Base-by-base conservation (phyloP, 2,329 filamentous ascomycete species). In the Aspergillus brasiliensis region DNA sequence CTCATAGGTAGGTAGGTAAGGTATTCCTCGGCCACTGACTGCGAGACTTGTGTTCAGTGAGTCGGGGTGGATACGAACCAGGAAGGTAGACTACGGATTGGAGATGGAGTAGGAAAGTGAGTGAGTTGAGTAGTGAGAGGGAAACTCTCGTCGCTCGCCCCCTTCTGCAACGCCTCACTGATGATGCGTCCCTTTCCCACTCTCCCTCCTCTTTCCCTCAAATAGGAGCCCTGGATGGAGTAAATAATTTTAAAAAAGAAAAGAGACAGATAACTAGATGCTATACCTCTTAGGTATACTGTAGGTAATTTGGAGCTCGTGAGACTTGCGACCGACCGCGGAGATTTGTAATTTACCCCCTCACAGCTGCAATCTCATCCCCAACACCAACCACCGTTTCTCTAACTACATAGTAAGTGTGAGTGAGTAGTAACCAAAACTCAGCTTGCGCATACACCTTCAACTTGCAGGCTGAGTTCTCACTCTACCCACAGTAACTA, bases 111-210 rank as follows among this genome's bases (percentile, higher is more conserved):
- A 19, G 17, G 5, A 42, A 8, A 42, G 38, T 42, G 38, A 44
- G 40, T 40, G 3, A 15, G 38, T 25, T 25, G 25, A 25, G 25
- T 25, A n/a, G n/a, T 25, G 21, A 23, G 25, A 28, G 46, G 28
- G 27, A 28, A 49, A 28, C 23, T 17, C 46, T 49, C 27, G 25
- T 49, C n/a, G 21, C 46, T 19, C 21, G 10, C 40, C 40, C 25
- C 46, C 27, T 49, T 28, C 46, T 15, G 46, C 46, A 28, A 27
- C 46, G 46, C 52, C 52, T 55, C 52, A 55, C 38, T 44, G 52
- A 55, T 55, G 52, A 46, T 55, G 52, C 52, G 52, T 55, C 52
- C 23, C 21, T 23, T 34, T 34, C 31, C 31, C 31, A 34, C 31
- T 11, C 31, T 34, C 31, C 31, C 31, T 34, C 31, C 31, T 34